These are phyloP conservation scores for Lasiodiplodia hormozganensis DNA, from an alignment of 2,329 filamentous ascomycete species.

Conservation along the genomic window DNA sequence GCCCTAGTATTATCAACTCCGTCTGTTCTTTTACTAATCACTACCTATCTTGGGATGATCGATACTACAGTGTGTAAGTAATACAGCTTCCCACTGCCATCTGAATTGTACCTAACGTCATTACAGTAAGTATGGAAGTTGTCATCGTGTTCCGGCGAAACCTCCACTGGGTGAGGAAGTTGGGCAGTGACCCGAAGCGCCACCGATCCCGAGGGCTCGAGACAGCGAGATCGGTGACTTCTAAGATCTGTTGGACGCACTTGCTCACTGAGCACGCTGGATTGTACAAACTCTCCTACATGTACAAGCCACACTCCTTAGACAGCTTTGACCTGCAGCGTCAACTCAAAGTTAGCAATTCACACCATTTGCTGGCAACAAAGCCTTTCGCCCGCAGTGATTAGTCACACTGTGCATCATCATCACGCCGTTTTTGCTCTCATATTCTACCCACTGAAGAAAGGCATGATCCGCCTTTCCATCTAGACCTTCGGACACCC, in stretches of 20 bases:
- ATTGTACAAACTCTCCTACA: neutral
- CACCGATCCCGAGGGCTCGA: no score
- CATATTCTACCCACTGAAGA: no score
- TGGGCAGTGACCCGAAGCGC: no score
- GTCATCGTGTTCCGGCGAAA: no score
- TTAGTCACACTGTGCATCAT: no score
- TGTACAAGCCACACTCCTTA: neutral
- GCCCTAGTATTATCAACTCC: neutral
- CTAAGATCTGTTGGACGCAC: no score
- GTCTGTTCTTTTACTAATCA: neutral
- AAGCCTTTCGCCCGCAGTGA: no score
- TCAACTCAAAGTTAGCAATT: constrained; percentile 1
- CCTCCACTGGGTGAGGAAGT: no score
- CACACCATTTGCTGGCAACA: neutral
- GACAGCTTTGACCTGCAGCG: neutral
- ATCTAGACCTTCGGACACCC: no score
- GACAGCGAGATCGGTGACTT: no score
- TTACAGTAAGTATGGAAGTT: neutral
- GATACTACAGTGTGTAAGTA: constrained; percentile 1
- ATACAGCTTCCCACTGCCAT: neutral
- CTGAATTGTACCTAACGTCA: neutral
- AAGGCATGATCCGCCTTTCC: no score
- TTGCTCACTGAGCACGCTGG: neutral
- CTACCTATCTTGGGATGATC: neutral
- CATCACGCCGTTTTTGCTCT: no score